Base-by-base conservation (phyloP, 306 rosid genomes). In the Hippophae gyantsensis region DNA sequence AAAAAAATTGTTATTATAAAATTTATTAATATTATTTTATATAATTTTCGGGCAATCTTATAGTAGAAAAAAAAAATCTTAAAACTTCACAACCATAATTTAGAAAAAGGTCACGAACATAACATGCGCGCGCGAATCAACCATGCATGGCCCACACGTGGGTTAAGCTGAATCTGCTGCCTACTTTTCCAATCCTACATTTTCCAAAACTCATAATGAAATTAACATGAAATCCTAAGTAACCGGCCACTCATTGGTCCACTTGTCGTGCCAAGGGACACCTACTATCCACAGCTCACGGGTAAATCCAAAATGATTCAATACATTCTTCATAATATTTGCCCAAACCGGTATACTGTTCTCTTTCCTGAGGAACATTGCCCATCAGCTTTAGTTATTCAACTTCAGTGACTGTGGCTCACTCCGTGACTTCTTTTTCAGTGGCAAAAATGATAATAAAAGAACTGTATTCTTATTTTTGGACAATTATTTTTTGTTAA, bases 71-170 rank as follows among this genome's bases (percentile, higher is more conserved):
- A 27, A 32, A 32, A 32, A 32, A 32, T 32, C 38, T 32, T 32
- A 32, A 32, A 32, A 32, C 38, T 32, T 32, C 4, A 32, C 38
- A 32, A 32, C 3, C 38, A 32, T 32, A 2, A 4, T 32, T 32
- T 32, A 32, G 38, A 32, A 32, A 32, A 32, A 32, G 5, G 38
- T 32, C 38, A 4, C 3, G 5, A 44, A n/a, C 64, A 41, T 47
- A 51, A 32, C 75, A 62, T 59, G 76, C 60, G 57, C 60, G 57
- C 11, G 61, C 45, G 72, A 60, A 32, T 65, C 59, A 49, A 66
- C 68, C 38, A 2, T 64, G 68, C 25, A 53, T 42, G 12, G 54
- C 42, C 54, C 47, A 62, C 79, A 67, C 60, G 69, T 63, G 75
- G 73, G 49, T 2, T 14, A 54, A 26, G 13, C 8, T 46, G 45